Base-by-base conservation (phyloP, 2,329 filamentous ascomycete species). In the Fusarium pilosicola region DNA sequence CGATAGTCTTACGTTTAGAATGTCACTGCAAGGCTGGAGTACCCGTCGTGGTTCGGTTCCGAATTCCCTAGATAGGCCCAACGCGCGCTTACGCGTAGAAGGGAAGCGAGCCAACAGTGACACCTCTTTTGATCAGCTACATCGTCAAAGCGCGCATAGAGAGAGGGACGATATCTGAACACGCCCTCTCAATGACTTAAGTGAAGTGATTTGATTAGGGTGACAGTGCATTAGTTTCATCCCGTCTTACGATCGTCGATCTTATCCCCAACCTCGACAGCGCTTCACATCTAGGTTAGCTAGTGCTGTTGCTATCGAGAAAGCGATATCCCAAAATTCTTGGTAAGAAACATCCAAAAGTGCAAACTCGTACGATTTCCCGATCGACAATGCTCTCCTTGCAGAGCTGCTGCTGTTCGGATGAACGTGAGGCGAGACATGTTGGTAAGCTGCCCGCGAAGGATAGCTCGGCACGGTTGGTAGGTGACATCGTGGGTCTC, bases 401-500 rank as follows among this genome's bases (percentile, higher is more conserved):
- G 56, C 56, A 59, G 56, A 30, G 20, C 17, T 51, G 48, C 24
- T 20, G n/a, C 30, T 36, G 36, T 49, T 3, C 30, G 42, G 20
- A 38, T 17, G 56, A 38, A 30, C 7, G 32, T 28, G 24, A 51
- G 20, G 56, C 56, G 42, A 59, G 56, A 28, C 32, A 59, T 38
- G 20, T 51, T 38, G 42, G 24, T 51, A 51, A 49, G 32, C 56
- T 59, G 32, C 22, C 5, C 13, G 26, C 17, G 38, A 56, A 59
- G 42, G 42, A 51, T 59, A 52, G n/a, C 26, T 46, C 39, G 65
- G 62, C 63, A 49, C 22, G 46, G 56, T 38, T 52, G 36, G 39
- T 38, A 46, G 34, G 48, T 61, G 42, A 61, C 64, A 61, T 68
- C 63, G 65, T 68, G 65, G 39, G 62, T 45, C 54, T 52, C 22